Evolutionary conservation across 495 filamentous ascomycete genomes (phyloP).

Genomic region (Sphaerosporella brunnea): DNA sequence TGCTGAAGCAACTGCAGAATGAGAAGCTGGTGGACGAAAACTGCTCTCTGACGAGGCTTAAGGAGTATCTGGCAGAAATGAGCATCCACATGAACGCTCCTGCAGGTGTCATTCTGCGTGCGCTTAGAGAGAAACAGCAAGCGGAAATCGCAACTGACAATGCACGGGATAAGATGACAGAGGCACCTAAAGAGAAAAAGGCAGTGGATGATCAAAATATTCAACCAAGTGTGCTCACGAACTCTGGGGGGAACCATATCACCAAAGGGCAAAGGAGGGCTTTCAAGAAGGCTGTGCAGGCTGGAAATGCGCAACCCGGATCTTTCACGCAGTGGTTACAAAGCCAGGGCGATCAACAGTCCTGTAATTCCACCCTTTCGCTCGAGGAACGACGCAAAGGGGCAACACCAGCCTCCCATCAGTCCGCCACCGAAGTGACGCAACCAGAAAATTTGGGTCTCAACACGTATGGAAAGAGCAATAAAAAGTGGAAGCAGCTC

Average conservation of each 20-base stretch:
- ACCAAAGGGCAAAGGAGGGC: not conserved
- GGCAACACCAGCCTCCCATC: not conserved
- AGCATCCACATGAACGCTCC: not conserved
- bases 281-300: constrained; percentile 3
- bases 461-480: not conserved
- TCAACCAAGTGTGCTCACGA: constrained; percentile 5
- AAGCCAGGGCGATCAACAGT: not conserved
- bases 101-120: not conserved
- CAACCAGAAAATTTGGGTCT: not conserved
- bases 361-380: not conserved
- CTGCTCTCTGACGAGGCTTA: not conserved
- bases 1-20: constrained; percentile 9
- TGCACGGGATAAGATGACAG: not conserved
- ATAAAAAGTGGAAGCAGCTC: not conserved
- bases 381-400: not conserved
- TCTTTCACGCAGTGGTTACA: not conserved
- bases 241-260: not conserved
- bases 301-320: constrained; percentile 1
- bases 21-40: constrained; percentile 6
- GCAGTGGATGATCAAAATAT: not conserved
- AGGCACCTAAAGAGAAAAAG: too few species aligned
- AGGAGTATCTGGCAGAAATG: not conserved
- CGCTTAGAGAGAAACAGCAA: not conserved
- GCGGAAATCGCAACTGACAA: not conserved
- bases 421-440: not conserved